A percentile compares a stretch with the other conserved stretches of the same genome.
Evolutionary conservation across 1,284 basidiomycete species (phyloP).

Genomic region (Tremellales sp.): DNA sequence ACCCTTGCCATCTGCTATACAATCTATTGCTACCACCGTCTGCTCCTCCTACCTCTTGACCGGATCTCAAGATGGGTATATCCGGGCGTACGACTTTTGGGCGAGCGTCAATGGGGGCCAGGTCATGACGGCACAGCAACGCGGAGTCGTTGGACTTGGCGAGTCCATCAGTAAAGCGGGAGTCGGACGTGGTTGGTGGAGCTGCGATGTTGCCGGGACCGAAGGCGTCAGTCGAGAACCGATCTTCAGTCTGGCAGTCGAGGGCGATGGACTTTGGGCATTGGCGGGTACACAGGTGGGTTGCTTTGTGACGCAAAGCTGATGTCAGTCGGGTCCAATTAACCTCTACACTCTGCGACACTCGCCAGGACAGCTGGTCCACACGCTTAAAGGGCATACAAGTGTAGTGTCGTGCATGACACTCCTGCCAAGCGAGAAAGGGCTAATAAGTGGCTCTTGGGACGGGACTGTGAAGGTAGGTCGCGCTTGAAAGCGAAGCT

Average conservation of each 20-base stretch:
- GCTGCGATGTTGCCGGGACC: conserved; percentile 43
- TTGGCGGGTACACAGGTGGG: conserved; percentile 78
- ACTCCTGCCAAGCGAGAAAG: conserved; percentile 73
- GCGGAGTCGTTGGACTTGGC: conserved; percentile 81
- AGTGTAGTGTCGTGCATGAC: conserved; percentile 82
- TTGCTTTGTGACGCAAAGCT: conserved; percentile 9
- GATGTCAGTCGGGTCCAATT: conserved; percentile 68
- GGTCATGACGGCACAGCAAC: conserved; percentile 82
- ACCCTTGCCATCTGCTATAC: conserved; percentile 81
- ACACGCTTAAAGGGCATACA: conserved; percentile 67
- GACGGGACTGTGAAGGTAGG: conserved; percentile 83
- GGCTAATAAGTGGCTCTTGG: conserved; percentile 89
- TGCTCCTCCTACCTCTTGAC: conserved; percentile 87
- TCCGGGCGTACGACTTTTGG: conserved; percentile 90
- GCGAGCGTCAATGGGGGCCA: conserved; percentile 80
- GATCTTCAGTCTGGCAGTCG: conserved; percentile 81
- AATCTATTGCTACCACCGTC: conserved; percentile 75
- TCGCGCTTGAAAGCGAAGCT: conserved; percentile 17
- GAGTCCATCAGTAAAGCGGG: conserved; percentile 89
- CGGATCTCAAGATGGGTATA: conserved; percentile 89
- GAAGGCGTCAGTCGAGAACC: conserved; percentile 52
- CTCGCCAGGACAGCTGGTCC: conserved; percentile 74
- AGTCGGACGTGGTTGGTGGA: conserved; percentile 84
- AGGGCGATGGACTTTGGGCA: conserved; percentile 85
- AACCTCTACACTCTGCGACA: conserved; percentile 91